Evolutionary conservation across 257 asterid species (phyloP), one percentile per base, ranked within the genome.

Genomic region (Penstemon eatonii): DNA sequence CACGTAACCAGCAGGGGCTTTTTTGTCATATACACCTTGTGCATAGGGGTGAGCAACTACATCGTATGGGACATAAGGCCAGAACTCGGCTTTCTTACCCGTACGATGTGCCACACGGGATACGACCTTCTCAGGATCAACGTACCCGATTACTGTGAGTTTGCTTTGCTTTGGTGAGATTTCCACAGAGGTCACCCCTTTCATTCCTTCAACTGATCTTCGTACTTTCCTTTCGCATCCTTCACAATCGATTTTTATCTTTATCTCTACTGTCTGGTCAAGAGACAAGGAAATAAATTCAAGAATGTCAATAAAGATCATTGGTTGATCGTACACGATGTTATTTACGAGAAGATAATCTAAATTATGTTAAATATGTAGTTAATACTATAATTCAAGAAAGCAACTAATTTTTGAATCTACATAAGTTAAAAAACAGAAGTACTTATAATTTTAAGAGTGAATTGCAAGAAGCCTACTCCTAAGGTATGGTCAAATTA

Each of bases 61-160:
- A 63, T 94, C 99, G 62, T 91, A 94, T 3, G 99, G 96, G 6
- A 94, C 91, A n/a, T 91, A 94, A 0, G 99, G 99, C 99, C 99
- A 94, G 3, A 91, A 36, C 88, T 94, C 99, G 0, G 82, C 96
- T 83, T 82, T 91, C 84, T 94, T 94, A 0, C 97, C 97, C 0
- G 99, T 91, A 4, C 99, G 91, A 67, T 85, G 91, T 8, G 89
- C 92, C 60, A 94, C 96, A 0, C 97, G 96, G 0, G 86, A 71
- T 68, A 94, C 90, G 67, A 94, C 97, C 79, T 88, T 91, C 45
- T 83, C 82, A 2, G 99, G 99, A 5, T 89, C 86, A 0, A 94
- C 96, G 15, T 89, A 94, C 5, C 99, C 97, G 11, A 68, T n/a
- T 12, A 94, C 99, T 0, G 99, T 91, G 1, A 94, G 90, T 87